Percentiles rank a stretch among this genome's conserved stretches.
Conservation (phyloP, 78 protist genomes). For the Dictyostelium discoideum region DNA sequence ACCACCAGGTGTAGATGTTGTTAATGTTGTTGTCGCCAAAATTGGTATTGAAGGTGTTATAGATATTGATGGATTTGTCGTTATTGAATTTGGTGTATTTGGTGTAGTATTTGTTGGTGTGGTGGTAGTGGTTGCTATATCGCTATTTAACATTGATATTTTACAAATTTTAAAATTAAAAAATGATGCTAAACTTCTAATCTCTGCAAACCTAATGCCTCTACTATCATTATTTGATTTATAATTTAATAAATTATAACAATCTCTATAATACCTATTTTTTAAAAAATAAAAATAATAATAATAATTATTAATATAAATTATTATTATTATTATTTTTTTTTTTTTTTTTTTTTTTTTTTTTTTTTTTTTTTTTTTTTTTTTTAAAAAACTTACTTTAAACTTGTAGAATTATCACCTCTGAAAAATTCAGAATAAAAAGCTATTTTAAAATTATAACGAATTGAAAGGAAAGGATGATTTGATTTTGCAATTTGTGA, state of each 20-base stretch:
- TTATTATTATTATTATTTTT: neutral
- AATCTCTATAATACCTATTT: slow-evolving; percentile 42
- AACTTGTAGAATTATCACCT: slow-evolving; percentile 38
- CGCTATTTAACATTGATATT: neutral
- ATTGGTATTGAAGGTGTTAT: neutral
- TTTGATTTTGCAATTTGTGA: slow-evolving; percentile 57
- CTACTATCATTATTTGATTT: slow-evolving; percentile 21
- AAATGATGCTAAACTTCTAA: slow-evolving; percentile 57
- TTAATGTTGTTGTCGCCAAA: neutral
- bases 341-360: neutral
- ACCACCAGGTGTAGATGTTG: neutral
- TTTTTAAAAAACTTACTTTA: slow-evolving; percentile 10
- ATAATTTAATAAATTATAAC: slow-evolving; percentile 64
- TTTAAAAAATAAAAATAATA: neutral
- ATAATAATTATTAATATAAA: neutral
- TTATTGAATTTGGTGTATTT: neutral
- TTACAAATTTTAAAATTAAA: slow-evolving; percentile 50
- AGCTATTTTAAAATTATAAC: slow-evolving; percentile 82
- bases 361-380: neutral
- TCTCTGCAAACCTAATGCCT: slow-evolving; percentile 63
- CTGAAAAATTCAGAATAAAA: slow-evolving; percentile 64
- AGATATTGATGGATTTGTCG: neutral
- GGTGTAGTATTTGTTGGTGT: no score
- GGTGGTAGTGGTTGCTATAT: neutral
- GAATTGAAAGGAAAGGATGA: slow-evolving; percentile 55